Percentiles rank a stretch among this genome's conserved stretches.
These are phyloP conservation scores for Mortierella claussenii DNA, from an alignment of 192 early-diverging fungal species.

Conservation along the genomic window DNA sequence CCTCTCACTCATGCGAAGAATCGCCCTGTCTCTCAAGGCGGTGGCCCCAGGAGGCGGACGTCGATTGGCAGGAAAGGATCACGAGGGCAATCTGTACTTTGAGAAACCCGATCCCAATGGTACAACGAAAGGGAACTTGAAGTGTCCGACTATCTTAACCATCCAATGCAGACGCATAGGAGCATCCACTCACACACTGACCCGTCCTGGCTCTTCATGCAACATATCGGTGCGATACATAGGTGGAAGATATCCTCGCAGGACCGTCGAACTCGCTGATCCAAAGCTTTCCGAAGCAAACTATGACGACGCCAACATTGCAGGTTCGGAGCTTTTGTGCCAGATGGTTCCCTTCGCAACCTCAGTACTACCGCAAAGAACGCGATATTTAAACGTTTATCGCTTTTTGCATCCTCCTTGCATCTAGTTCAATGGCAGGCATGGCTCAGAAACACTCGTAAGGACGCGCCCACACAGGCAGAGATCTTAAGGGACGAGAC, in stretches of 20 bases:
- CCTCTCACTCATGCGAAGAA: constrained; percentile 34
- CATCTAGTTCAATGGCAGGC: constrained; percentile 44
- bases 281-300: constrained; percentile 39
- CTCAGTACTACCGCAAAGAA: not conserved
- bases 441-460: constrained; percentile 51
- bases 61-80: constrained; percentile 36
- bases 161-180: no score
- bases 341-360: not conserved
- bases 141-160: no score
- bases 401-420: not conserved
- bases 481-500: constrained; percentile 50
- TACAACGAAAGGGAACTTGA: constrained; percentile 1
- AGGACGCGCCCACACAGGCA: constrained; percentile 20
- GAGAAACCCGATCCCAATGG: constrained; percentile 54
- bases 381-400: no score
- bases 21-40: constrained; percentile 26
- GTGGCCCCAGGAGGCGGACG: constrained; percentile 36
- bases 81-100: constrained; percentile 46
- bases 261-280: constrained; percentile 40
- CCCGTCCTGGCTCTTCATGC: no score
- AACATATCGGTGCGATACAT: no score
- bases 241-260: constrained; percentile 44
- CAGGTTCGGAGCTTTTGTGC: constrained; percentile 13
- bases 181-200: no score
- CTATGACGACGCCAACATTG: constrained; percentile 50